phyloP scores from a whole-genome alignment of 345 rosid species.

The Hirschfeldia incana region DNA sequence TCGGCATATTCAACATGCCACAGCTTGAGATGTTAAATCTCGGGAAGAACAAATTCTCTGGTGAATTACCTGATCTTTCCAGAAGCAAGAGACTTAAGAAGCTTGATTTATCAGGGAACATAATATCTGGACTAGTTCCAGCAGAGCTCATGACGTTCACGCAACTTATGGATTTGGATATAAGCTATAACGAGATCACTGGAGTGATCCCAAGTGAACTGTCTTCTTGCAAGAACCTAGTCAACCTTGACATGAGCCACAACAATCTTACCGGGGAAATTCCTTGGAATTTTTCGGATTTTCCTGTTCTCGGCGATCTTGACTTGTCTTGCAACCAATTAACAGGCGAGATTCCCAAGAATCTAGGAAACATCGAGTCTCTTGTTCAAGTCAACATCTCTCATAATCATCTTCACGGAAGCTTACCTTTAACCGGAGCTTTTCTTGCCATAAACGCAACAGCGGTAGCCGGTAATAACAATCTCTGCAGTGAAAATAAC shows the following conservation, averaged over 20 bases:
- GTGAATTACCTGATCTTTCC: constrained; percentile 56
- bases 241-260: constrained; percentile 72
- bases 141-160: constrained; percentile 43
- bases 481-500: constrained; percentile 48
- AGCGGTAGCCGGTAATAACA: constrained; percentile 57
- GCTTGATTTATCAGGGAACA: constrained; percentile 63
- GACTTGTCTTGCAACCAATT: constrained; percentile 71
- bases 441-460: constrained; percentile 79
- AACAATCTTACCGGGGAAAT: constrained; percentile 65
- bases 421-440: constrained; percentile 67
- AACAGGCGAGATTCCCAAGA: constrained; percentile 62
- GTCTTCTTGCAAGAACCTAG: constrained; percentile 71
- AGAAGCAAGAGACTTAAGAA: constrained; percentile 63
- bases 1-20: constrained; percentile 68
- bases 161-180: constrained; percentile 60
- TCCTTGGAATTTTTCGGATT: constrained; percentile 53
- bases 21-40: constrained; percentile 78
- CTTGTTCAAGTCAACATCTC: constrained; percentile 71
- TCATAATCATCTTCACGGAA: constrained; percentile 61
- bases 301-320: constrained; percentile 69
- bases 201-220: constrained; percentile 72
- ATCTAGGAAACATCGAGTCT: constrained; percentile 49
- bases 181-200: constrained; percentile 53
- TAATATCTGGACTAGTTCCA: constrained; percentile 62
- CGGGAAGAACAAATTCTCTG: constrained; percentile 57